Evolutionary conservation across 2,329 filamentous ascomycete genomes (phyloP), one percentile per base, ranked within the genome.

Genomic region (Colletotrichum falcatum): DNA sequence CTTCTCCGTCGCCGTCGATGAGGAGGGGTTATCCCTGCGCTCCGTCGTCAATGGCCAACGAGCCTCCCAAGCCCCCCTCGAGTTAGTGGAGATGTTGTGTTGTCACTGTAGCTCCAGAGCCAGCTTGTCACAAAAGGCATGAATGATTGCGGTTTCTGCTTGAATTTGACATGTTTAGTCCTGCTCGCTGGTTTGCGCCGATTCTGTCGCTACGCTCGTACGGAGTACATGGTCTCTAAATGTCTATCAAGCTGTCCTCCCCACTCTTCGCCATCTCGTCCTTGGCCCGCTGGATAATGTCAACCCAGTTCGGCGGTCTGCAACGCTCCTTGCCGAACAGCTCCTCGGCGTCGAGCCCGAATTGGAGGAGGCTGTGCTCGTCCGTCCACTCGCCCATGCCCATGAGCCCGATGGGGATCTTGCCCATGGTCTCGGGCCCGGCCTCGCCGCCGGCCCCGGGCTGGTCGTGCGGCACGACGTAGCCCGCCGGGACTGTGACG

Each of bases 351-450:
- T 87, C 83, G 3, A 83, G 76, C 0, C 83, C 87, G 70, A 88
- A 87, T 53, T 81, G 77, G 59, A 89, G 71, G 73, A 89, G 74
- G 3, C 80, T 78, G 61, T 85, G 81, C 75, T 89, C 87, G 5
- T 79, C 80, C 1, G 83, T 85, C 87, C 87, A 89, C 74, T 88
- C 87, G 0, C 84, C 86, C 56, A 83, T 85, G 1, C 83, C 86
- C 86, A 89, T 88, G 39, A 89, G 74, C 1, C 87, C 87, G 3
- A 88, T 81, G 0, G 87, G 86, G 0, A 88, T 78, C 70, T 82
- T 83, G 0, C 82, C 84, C 26, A 74, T 73, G 0, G 77, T 79
- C 11, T 80, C 76, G 37, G 76, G 76, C 1, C 75, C 77, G 1
- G 78, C 79, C 0, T 82, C 74, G 1, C 76, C 72, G 0, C 79